Evolutionary conservation across 2,329 filamentous ascomycete species (phyloP), one percentile per base, ranked within the genome.

Genomic region (Monilinia polystroma): DNA sequence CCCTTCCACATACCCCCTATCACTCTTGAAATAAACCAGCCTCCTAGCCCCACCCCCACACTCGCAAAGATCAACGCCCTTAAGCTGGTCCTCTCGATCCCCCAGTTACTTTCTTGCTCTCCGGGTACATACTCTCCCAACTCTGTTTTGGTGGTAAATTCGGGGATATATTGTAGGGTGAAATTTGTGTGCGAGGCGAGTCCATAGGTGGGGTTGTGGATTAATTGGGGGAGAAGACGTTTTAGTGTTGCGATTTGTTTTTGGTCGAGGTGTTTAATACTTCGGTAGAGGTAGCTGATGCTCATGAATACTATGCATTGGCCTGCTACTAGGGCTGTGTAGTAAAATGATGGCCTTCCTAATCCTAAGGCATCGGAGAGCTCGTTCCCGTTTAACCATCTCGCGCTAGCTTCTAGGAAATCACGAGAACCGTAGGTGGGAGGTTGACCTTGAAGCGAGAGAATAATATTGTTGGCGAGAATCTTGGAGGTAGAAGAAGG

Each of bases 381-480:
- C 20, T 85, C 81, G 45, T 83, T 80, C 4, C 90, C 90, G 73
- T 92, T 92, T 20, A 93, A 80, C 82, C 88, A 90, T 67, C 90
- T 82, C 6, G 87, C 85, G 74, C 85, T 84, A 0, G 90, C 90
- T 60, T 85, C 82, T 63, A 93, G 81, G 75, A 92, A 91, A 57
- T 86, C 84, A 7, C 84, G 82, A 1, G 86, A 88, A 0, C 88
- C 83, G 70, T 86, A 88, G 0, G 85, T 82, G 0, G 91, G 91
- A 0, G 90, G 85, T 52, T 86, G 84, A 60, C 83, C 81, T 71
- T 88, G 82, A n/a, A 93, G 80, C 3, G 85, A 84, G 4, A 85
- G 82, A 71, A 94, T 87, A 73, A 93, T 89, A 74, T 93, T 94
- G 76, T 90, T 89, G 3, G 89, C 89, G 35, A 94, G 81, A 8